Conservation (phyloP, 768 basidiomycete species). For the Kockovaella imperatae region DNA sequence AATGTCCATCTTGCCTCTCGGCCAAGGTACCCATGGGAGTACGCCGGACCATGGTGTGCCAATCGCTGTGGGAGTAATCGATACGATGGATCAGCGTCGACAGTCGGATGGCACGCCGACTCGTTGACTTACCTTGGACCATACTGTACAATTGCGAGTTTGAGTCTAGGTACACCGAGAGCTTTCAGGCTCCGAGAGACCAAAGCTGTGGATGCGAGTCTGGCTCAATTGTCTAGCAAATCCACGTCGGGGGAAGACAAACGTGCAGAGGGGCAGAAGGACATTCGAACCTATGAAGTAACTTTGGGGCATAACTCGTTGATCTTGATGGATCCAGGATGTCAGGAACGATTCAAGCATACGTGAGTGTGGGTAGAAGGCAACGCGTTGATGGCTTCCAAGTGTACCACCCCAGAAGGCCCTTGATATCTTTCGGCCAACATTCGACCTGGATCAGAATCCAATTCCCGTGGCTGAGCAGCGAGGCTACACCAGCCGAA, state of each 20-base stretch:
- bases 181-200: conserved; percentile 39
- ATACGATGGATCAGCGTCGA: conserved; percentile 34
- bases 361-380: conserved; percentile 19
- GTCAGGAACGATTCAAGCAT: conserved; percentile 45
- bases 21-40: conserved; percentile 34
- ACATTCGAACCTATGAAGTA: conserved; percentile 42
- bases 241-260: no score
- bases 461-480: conserved; percentile 22
- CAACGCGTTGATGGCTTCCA: neutral
- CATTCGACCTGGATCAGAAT: conserved; percentile 17
- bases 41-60: conserved; percentile 39
- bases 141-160: conserved; percentile 43
- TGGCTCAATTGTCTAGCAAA: no score
- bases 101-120: conserved; percentile 45
- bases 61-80: conserved; percentile 42
- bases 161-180: conserved; percentile 44
- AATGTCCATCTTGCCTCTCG: conserved; percentile 28
- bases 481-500: conserved; percentile 31
- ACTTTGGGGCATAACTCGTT: conserved; percentile 41
- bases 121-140: conserved; percentile 45
- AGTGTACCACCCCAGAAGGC: conserved; percentile 40
- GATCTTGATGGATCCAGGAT: conserved; percentile 42
- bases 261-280: no score
- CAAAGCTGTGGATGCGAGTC: conserved; percentile 23
- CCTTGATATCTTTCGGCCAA: conserved; percentile 40